Evolutionary conservation across 805 yeast species (phyloP), one percentile per base, ranked within the genome.

Genomic region (Kregervanrija delftensis): DNA sequence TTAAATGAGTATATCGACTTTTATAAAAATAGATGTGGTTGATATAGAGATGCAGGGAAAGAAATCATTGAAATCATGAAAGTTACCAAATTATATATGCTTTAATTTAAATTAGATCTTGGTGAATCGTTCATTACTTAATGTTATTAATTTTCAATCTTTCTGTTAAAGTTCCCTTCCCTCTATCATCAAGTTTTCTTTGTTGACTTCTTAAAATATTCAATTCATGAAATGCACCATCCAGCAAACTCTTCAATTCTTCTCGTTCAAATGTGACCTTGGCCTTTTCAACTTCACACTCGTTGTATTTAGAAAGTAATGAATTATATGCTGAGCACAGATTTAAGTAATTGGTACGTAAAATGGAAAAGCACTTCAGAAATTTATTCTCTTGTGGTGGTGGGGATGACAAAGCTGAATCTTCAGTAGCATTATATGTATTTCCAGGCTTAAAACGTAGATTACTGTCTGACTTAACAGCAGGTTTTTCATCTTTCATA

Each of bases 191-290:
- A 12, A 3, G 39, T 14, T 31, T 44, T 39, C 57, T 49, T 36
- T 49, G 45, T n/a, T 44, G 52, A 13, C 39, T 32, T 48, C 59
- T 50, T 5, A 49, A 42, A 22, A 45, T 16, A 17, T 43, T 52
- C 2, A 56, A 43, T 44, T 56, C 60, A 40, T 50, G 56, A 8
- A 51, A 33, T 11, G 54, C 43, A 12, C 49, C 53, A 35, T 58
- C 60, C 39, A 59, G 44, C 31, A 57, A 47, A 11, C 53, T 48
- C 37, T 58, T 59, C 44, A 58, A 43, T 32, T 59, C 58, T 37
- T 48, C 53, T 40, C 61, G 57, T 42, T 59, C 56, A 10, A 50
- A 42, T 16, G 45, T 46, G 33, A 54, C 35, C 22, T 49, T 49
- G 11, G 46, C 45, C 44, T 50, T 56, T 39, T 58, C 61, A 33